These are phyloP conservation scores for Schizonepeta tenuifolia DNA, from an alignment of 257 asterid genomes.

Conservation along the genomic window DNA sequence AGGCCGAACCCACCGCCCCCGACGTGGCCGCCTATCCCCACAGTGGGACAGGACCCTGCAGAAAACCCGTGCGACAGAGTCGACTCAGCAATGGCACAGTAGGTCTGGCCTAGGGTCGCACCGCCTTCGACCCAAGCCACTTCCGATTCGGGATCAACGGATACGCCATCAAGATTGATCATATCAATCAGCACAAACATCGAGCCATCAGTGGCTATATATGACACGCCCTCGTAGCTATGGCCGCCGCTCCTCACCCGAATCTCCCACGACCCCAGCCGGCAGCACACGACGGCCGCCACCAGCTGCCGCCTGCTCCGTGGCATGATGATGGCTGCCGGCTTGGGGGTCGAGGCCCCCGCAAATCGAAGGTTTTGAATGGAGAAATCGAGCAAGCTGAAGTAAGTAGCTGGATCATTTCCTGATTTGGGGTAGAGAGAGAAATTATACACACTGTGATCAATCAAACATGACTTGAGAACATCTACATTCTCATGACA, in stretches of 20 bases:
- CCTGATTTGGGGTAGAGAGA: constrained; percentile 41
- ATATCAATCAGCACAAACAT: constrained; percentile 65
- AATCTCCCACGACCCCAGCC: constrained; percentile 47
- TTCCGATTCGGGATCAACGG: constrained; percentile 45
- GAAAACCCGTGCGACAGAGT: constrained; percentile 55
- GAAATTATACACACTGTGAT: constrained; percentile 51
- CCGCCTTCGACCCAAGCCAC: constrained; percentile 79
- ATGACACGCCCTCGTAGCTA: constrained; percentile 79
- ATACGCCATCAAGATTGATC: constrained; percentile 51
- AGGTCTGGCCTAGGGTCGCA: constrained; percentile 70
- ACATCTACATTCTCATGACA: constrained; percentile 23
- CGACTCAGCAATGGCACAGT: constrained; percentile 49
- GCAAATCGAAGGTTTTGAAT: constrained; percentile 68
- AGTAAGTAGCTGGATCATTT: constrained; percentile 40
- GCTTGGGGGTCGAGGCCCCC: constrained; percentile 51
- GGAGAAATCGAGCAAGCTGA: constrained; percentile 58
- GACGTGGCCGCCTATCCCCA: constrained; percentile 77
- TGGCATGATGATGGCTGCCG: constrained; percentile 60
- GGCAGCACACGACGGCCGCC: constrained; percentile 48
- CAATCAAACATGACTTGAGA: constrained; percentile 51
- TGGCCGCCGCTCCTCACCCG: constrained; percentile 83
- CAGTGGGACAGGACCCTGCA: constrained; percentile 84
- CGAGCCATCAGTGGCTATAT: constrained; percentile 45
- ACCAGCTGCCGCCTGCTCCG: constrained; percentile 55
- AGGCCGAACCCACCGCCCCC: constrained; percentile 78